Evolutionary conservation across 805 yeast species (phyloP), one percentile per base, ranked within the genome.

Genomic region (Spathaspora girioi): DNA sequence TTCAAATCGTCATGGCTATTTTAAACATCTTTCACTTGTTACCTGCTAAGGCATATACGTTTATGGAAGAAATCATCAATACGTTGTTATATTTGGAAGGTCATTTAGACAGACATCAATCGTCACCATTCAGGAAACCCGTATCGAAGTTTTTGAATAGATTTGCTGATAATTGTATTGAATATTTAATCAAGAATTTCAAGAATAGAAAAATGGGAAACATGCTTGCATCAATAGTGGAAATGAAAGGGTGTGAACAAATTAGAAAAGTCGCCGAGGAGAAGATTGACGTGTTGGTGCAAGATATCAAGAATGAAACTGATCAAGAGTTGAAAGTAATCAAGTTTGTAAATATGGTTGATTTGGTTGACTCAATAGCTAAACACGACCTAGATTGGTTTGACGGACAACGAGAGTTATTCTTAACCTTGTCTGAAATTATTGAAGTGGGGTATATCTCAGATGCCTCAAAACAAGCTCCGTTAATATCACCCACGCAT

Each of bases 11-110:
- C 44, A 88, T 87, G 57, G 96, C 97, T 0, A 89, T 94, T 51
- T 76, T 94, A 59, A 90, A 93, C 59, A 88, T 94, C 41, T 94
- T 93, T 73, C 97, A 96, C 63, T 73, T 91, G 56, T 71, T 94
- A 31, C 99, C 99, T 0, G 83, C 96, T 1, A 88, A 89, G 55
- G 99, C 99, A 0, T 88, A 83, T 67, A 86, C 93, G 17, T 94
- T 90, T 60, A 83, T 96, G 83, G 93, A 89, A 48, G 97, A 91
- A 59, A 78, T 94, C 50, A 79, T 94, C 60, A 79, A 78, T 49
- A 86, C 93, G 3, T 78, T 94, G 51, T 81, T 86, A 56, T 84
- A 82, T 52, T 71, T 94, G 61, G 99, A 94, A 67, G 83, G 86
- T 2, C 86, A 86, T 54, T 73, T 94, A 59, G 86, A 97, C 51